These are phyloP conservation scores for Pseudogymnoascus sp. DNA, from an alignment of 2,329 filamentous ascomycete species.

Conservation along the genomic window DNA sequence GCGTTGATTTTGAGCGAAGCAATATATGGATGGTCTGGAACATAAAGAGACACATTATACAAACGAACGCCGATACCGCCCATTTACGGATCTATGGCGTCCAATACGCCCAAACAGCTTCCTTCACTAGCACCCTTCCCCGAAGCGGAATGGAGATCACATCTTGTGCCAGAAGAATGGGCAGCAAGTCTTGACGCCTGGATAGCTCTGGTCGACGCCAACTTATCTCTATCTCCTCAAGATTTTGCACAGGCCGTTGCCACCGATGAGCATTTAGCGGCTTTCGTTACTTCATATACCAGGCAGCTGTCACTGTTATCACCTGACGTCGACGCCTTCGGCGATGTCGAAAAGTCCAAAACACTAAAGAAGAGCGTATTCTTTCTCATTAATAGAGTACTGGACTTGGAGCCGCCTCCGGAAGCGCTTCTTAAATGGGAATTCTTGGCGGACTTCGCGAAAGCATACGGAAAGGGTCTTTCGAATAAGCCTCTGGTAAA, in stretches of 20 bases:
- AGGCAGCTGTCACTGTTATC: conserved; percentile 40
- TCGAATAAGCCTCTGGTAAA: conserved; percentile 42
- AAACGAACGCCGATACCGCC: neutral
- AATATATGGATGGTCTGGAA: neutral
- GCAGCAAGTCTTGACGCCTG: conserved; percentile 68
- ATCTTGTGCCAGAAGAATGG: conserved; percentile 67
- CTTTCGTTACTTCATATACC: conserved; percentile 63
- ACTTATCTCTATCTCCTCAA: conserved; percentile 50
- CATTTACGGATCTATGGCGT: conserved; percentile 29
- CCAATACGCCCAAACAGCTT: conserved; percentile 33
- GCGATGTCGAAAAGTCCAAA: conserved; percentile 29
- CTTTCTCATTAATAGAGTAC: conserved; percentile 51
- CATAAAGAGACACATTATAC: neutral
- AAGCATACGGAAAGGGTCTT: conserved; percentile 57
- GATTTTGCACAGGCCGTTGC: conserved; percentile 45
- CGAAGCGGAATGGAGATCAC: conserved; percentile 55
- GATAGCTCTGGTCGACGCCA: conserved; percentile 57
- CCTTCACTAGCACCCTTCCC: conserved; percentile 76
- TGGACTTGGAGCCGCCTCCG: conserved; percentile 39
- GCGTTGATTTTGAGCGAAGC: neutral
- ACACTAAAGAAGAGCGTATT: conserved; percentile 57
- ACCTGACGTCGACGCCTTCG: conserved; percentile 15
- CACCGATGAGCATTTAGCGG: conserved; percentile 49
- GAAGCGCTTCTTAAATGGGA: conserved; percentile 51
- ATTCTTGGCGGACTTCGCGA: conserved; percentile 58